Evolutionary conservation across 768 basidiomycete genomes (phyloP), one percentile per base, ranked within the genome.

Genomic region (Rossbeevera mucosa): DNA sequence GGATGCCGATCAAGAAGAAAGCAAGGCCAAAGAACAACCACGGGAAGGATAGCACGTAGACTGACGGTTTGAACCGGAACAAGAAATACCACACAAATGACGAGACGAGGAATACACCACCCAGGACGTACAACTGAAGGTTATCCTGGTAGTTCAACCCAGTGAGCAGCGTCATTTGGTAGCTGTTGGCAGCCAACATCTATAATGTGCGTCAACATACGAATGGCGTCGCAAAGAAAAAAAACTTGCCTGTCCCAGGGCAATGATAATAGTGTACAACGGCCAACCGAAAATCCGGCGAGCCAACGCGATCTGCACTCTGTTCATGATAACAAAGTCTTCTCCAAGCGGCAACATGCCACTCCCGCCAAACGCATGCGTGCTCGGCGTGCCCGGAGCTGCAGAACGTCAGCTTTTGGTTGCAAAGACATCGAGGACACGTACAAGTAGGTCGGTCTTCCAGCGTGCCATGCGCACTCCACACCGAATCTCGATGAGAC

Each of bases 11-110:
- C 62, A 95, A 63, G 76, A 95, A 85, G 79, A 96, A 96, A 0
- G 91, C 93, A 20, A 91, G 67, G 36, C 82, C 90, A 67, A 91
- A 96, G 79, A 94, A 91, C 22, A 94, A 62, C 94, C 94, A 96
- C 28, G 94, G 94, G 8, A 81, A 68, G 12, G 92, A 83, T 41
- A 96, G 76, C 53, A 91, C 86, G 62, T 89, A 94, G 56, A 94
- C 76, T 1, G 94, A 93, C 2, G 94, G 94, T 70, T 81, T 91
- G 54, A 86, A 73, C 57, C 94, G 78, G 80, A 95, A 96, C 63
- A 95, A 73, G 7, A 82, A 79, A 71, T 94, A 95, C 94, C 94
- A 96, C 44, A 89, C 83, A 21, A 82, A 77, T 4, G 93, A 91
- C 8, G 92, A 81, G 3, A 81, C 88, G 28, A 94, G 74, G 76